phyloP scores from a whole-genome alignment of 108 stramenopile genomes.

The Conticribra guillardii region DNA sequence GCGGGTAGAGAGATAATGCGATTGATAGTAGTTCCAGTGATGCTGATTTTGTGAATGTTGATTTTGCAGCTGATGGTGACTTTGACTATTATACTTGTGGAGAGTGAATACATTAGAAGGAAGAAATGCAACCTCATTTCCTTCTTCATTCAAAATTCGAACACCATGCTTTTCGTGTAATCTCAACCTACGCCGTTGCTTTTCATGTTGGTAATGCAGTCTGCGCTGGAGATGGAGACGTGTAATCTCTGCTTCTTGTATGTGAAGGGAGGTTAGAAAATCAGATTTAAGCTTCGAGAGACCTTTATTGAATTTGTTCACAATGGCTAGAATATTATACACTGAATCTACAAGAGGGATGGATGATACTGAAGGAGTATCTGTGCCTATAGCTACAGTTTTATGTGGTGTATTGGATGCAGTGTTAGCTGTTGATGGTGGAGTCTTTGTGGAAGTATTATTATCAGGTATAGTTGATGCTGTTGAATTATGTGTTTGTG shows the following conservation, averaged over 20 bases:
- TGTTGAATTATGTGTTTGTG: too few relatives aligned
- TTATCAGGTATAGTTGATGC: too few relatives aligned
- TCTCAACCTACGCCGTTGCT: constrained; percentile 1
- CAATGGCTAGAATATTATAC: too few relatives aligned
- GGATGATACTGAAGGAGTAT: too few relatives aligned
- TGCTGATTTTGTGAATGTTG: background rate
- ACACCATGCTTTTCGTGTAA: constrained; percentile 7
- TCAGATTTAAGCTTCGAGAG: constrained; percentile 20
- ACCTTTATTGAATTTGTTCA: constrained; percentile 16
- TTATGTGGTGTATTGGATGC: too few relatives aligned
- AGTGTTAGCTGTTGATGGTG: too few relatives aligned
- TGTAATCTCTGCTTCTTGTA: constrained; percentile 23
- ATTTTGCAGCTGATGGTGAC: constrained; percentile 1
- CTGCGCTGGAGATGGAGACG: constrained; percentile 17
- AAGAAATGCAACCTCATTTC: constrained; percentile 2
- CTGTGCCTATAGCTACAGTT: too few relatives aligned
- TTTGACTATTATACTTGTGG: background rate
- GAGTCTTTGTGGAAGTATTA: too few relatives aligned
- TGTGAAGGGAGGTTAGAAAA: constrained; percentile 15
- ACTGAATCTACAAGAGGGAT: too few relatives aligned
- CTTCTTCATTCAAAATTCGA: background rate
- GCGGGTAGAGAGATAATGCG: constrained; percentile 12
- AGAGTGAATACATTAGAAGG: constrained; percentile 7
- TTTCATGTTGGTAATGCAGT: constrained; percentile 4
- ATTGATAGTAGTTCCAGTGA: constrained; percentile 1